Base-by-base conservation (phyloP, 2,329 filamentous ascomycete species). In the Colletotrichum cuscutae region DNA sequence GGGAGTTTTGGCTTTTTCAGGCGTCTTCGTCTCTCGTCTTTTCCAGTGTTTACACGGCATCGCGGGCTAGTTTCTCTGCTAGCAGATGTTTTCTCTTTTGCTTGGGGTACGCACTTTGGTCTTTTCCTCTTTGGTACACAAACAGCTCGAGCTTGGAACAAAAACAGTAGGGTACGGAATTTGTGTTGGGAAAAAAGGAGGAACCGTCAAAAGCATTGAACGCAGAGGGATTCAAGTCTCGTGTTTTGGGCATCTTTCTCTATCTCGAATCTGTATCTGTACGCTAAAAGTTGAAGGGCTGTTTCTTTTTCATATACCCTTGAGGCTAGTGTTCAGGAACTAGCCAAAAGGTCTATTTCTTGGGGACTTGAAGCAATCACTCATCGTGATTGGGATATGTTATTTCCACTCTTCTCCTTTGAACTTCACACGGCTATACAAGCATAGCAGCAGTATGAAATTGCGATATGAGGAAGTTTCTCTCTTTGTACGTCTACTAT, bases 261-360 rank as follows among this genome's bases (percentile, higher is more conserved):
- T 19, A 7, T 59, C 19, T 52, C 32, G 52, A 52, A 53, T 32
- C 64, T 74, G 59, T 71, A 28, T 74, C 66, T 65, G 49, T 60
- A 46, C 35, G 28, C 49, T 49, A 32, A 67, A 54, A 32, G 19
- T 19, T 32, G 24, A 60, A 52, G 53, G 26, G 53, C 53, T 37
- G 24, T 37, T 53, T 53, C 30, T 32, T 28, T 28, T 15, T 56
- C n/a, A 7, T 13, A 1, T 49, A 24, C 42, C n/a, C 28, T 32
- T 28, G 13, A 8, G 9, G 62, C 11, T 24, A n/a, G 28, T 46
- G 24, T 65, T 13, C 9, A 37, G 5, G 9, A 37, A 32, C 32
- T 32, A 22, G 32, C 9, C 53, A 11, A 22, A 32, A 28, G 6
- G 12, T 9, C 5, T 12, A 15, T 46, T 12, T 28, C 22, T 42